Evolutionary conservation across 2,329 filamentous ascomycete species (phyloP).

Genomic region (Stemphylium lycopersici): DNA sequence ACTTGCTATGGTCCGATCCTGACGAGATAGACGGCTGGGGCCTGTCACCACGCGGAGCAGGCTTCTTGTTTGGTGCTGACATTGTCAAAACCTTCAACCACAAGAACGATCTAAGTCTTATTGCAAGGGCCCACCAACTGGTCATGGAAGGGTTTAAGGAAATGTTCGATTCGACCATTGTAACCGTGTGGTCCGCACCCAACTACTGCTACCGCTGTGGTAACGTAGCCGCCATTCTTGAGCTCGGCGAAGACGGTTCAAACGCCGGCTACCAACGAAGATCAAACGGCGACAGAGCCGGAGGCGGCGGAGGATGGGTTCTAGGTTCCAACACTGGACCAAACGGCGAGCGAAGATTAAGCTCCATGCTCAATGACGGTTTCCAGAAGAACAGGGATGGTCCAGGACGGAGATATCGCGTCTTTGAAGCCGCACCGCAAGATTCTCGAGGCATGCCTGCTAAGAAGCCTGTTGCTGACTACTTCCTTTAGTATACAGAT

Average conservation of each 20-base stretch:
- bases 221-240: slow-evolving; percentile 83
- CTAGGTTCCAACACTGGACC: slow-evolving; percentile 44
- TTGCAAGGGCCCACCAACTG: slow-evolving; percentile 92
- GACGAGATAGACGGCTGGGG: slow-evolving; percentile 99
- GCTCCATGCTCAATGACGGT: slow-evolving; percentile 51
- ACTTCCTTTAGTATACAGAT: slow-evolving; percentile 69
- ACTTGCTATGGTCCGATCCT: slow-evolving; percentile 95
- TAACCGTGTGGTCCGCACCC: slow-evolving; percentile 92
- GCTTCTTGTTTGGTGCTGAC: slow-evolving; percentile 93
- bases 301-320: slow-evolving; percentile 50
- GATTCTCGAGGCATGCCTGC: slow-evolving; percentile 97
- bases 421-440: slow-evolving; percentile 96
- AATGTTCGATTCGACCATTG: slow-evolving; percentile 89
- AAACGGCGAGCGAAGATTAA: slow-evolving; percentile 36
- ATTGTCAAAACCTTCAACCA: slow-evolving; percentile 96
- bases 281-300: slow-evolving; percentile 71
- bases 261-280: slow-evolving; percentile 56
- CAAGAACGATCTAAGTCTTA: slow-evolving; percentile 87
- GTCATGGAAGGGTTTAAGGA: slow-evolving; percentile 99
- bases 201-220: slow-evolving; percentile 67
- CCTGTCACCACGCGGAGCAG: slow-evolving; percentile 88
- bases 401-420: slow-evolving; percentile 86
- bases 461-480: slow-evolving; percentile 97
- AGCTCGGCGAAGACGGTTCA: slow-evolving; percentile 81
- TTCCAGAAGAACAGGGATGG: slow-evolving; percentile 60